Conservation (phyloP, 345 rosid species). For the Hirschfeldia incana region DNA sequence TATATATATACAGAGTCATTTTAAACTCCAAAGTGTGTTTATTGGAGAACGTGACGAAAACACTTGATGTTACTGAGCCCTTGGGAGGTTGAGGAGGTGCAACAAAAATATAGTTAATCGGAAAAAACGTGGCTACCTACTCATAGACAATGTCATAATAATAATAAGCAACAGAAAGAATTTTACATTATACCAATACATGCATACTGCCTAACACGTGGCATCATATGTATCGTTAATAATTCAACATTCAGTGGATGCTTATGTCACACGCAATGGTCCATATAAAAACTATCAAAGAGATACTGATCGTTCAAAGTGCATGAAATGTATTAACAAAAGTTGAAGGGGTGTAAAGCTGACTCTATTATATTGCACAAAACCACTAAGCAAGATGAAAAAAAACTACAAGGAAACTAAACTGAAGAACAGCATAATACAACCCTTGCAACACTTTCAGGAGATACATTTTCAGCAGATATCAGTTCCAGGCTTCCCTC, state of each 20-base stretch:
- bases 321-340: not conserved
- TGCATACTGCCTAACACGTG: slow-evolving; percentile 11
- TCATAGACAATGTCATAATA: slow-evolving; percentile 20
- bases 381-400: not conserved
- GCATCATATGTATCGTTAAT: slow-evolving; percentile 4
- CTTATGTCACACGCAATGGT: not conserved
- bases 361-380: not conserved
- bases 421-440: not conserved
- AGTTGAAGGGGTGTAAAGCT: not conserved
- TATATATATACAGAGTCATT: not conserved
- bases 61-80: slow-evolving; percentile 14
- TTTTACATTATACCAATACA: slow-evolving; percentile 1
- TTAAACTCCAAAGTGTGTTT: not conserved
- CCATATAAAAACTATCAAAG: not conserved
- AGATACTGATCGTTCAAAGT: slow-evolving; percentile 14
- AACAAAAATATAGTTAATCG: not conserved
- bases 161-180: not conserved
- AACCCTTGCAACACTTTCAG: not conserved
- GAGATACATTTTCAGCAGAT: not conserved
- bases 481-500: slow-evolving; percentile 59
- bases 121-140: slow-evolving; percentile 38
- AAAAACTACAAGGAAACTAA: not conserved
- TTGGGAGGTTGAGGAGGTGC: slow-evolving; percentile 35
- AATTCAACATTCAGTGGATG: slow-evolving; percentile 12
- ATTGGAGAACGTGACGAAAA: not conserved